Base-by-base conservation (phyloP, 2,329 filamentous ascomycete genomes). In the Cordyceps pruinosa region DNA sequence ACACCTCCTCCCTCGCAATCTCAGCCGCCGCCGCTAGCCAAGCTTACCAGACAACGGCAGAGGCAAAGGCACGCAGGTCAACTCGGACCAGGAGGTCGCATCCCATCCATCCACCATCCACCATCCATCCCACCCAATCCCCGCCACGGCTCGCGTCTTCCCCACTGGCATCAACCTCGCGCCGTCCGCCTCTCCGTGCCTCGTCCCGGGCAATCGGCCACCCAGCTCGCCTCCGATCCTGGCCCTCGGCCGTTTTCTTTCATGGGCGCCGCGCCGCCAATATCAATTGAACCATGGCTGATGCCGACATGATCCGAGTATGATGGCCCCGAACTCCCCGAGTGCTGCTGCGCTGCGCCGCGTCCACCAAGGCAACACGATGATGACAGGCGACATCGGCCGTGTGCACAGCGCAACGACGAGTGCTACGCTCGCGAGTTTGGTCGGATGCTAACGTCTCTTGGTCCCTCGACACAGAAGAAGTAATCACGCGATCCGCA, bases 161-260 rank as follows among this genome's bases (percentile, higher is more conserved):
- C 56, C 56, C 56, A 52, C 49, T 34, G 42, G 32, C 56, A 58
- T 58, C 56, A 58, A 53, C 56, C 48, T 53, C 54, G 54, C 55
- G 47, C 47, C 41, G 25, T 44, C 41, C 53, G 44, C 19, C 45
- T 51, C 35, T 30, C 53, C 42, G 34, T 30, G 26, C 51, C 37
- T 47, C 44, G 13, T 37, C 46, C 32, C 17, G 44, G 25, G 42
- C 53, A 47, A 39, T 56, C 39, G 45, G 34, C 39, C 41, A 94
- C 85, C 70, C 82, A 77, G 60, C 77, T 77, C 63, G 87, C 75
- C 68, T 87, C 82, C 58, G 47, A 56, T 35, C 46, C 45, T 58
- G 51, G 23, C 30, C 53, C 32, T 35, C 44, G 45, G 59, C 44
- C 49, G 23, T 34, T 37, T 49, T 66, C 62, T 68, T 71, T 70